A percentile compares a stretch with the other conserved stretches of the same genome.
phyloP scores from a whole-genome alignment of 805 yeast species.

The Osmozyma mogii region DNA sequence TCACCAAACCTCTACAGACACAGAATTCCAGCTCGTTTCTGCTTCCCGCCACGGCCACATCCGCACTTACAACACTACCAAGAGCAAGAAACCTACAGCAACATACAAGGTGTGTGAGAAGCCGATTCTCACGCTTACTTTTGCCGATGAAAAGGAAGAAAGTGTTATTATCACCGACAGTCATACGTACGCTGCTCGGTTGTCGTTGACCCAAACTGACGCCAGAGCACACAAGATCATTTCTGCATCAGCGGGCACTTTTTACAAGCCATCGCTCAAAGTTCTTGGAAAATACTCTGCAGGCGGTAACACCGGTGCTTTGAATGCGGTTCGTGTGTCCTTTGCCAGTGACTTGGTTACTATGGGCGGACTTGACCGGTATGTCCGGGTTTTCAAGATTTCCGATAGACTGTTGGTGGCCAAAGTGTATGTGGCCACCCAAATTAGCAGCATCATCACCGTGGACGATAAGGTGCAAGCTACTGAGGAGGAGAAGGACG shows the following conservation, averaged over 20 bases:
- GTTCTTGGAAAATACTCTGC: conserved; percentile 55
- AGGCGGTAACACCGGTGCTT: conserved; percentile 55
- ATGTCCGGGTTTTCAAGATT: conserved; percentile 67
- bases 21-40: conserved; percentile 48
- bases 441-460: conserved; percentile 46
- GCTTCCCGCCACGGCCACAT: conserved; percentile 72
- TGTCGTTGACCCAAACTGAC: conserved; percentile 30
- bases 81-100: conserved; percentile 61
- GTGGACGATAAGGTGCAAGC: conserved; percentile 40
- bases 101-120: conserved; percentile 48
- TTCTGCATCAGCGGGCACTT: conserved; percentile 40
- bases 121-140: conserved; percentile 40
- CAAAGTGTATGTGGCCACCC: conserved; percentile 72
- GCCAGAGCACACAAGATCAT: conserved; percentile 26
- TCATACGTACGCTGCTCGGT: conserved; percentile 54
- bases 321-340: conserved; percentile 53
- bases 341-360: conserved; percentile 41
- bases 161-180: conserved; percentile 66
- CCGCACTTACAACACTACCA: conserved; percentile 61
- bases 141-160: conserved; percentile 24
- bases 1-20: conserved; percentile 1
- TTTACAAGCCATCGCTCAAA: conserved; percentile 39
- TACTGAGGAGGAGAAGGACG: conserved; percentile 21
- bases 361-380: conserved; percentile 84
- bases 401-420: conserved; percentile 51